A percentile compares a stretch with the other conserved stretches of the same genome.
Evolutionary conservation across 2,329 filamentous ascomycete genomes (phyloP).

Genomic region (Microthyrium microscopicum): DNA sequence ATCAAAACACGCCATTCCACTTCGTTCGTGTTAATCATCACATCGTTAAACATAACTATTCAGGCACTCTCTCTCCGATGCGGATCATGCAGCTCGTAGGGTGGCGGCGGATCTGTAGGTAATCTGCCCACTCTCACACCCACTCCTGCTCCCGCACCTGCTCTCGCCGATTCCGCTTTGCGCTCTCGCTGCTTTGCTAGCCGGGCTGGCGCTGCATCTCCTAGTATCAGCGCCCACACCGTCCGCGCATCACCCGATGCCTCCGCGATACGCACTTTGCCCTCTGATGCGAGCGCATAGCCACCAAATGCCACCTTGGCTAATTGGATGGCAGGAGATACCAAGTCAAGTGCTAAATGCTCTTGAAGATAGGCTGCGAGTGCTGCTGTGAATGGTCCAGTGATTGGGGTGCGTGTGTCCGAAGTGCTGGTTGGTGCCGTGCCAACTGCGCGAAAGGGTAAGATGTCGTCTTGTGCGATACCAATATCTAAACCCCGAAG

Average conservation of each 20-base stretch:
- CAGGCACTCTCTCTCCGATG: too few species aligned
- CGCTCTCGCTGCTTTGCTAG: too few species aligned
- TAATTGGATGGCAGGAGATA: slow-evolving; percentile 4
- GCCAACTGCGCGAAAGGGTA: slow-evolving; percentile 1
- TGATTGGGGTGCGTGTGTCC: background rate
- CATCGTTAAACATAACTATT: too few species aligned
- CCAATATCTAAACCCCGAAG: slow-evolving; percentile 6
- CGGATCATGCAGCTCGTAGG: slow-evolving; percentile 13
- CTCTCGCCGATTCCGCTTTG: too few species aligned
- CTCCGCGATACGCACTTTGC: slow-evolving; percentile 4
- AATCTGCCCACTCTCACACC: slow-evolving; percentile 10
- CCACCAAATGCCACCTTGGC: slow-evolving; percentile 5
- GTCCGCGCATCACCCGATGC: slow-evolving; percentile 8
- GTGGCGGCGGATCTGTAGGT: slow-evolving; percentile 12
- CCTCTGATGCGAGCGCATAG: slow-evolving; percentile 7
- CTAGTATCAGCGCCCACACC: too few species aligned
- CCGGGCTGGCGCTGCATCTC: too few species aligned
- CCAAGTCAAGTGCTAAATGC: slow-evolving; percentile 5
- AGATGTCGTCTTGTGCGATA: slow-evolving; percentile 7
- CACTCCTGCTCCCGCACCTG: slow-evolving; percentile 13
- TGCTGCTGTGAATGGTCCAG: slow-evolving; percentile 8
- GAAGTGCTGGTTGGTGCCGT: background rate
- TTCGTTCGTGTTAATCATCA: too few species aligned
- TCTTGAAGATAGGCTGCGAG: slow-evolving; percentile 6
- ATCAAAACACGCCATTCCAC: too few species aligned